Base-by-base conservation (phyloP, 2,329 filamentous ascomycete genomes). In the Diaporthe aspalathi region DNA sequence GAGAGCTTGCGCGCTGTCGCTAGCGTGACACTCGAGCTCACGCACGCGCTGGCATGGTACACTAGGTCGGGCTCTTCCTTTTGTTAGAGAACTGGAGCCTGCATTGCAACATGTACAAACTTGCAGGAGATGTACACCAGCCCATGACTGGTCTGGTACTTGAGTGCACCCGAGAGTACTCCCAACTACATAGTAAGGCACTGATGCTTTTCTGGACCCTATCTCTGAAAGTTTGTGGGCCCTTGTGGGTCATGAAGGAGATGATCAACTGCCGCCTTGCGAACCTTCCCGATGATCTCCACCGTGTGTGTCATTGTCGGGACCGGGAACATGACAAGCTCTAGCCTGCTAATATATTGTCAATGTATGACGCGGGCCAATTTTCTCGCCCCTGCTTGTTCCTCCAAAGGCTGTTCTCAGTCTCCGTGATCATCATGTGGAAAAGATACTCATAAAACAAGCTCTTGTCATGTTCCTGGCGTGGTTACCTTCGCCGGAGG, bases 261-360 rank as follows among this genome's bases (percentile, higher is more conserved):
- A 63, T 32, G 40, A 32, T 22, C 17, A 63, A 40, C 57, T 9
- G 40, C 35, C 20, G 17, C 40, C n/a, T 14, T 63, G 57, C 57
- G 57, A 63, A 35, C 57, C 57, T 22, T 45, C 27, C 38, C 17
- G 56, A 14, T 3, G 24, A n/a, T 16, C 57, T 29, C 57, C 57
- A 63, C 57, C 43, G 40, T 43, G 57, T 35, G 40, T 43, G 57
- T 35, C 57, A 63, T 32, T 63, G 43, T 27, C 32, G 27, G 43
- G n/a, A 11, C 57, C 24, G 57, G 57, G 57, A 63, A 35, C 5
- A 32, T 47, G 40, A 45, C 57, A 47, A 8, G 40, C 24, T 24
- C 40, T 11, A 20, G 20, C 12, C 45, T 29, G 22, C n/a, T 32
- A 57, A 57, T 57, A 2, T 40, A 57, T 40, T 57, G 54, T n/a